phyloP scores from a whole-genome alignment of 108 stramenopile genomes.

The Nannochloropsis oceanica region DNA sequence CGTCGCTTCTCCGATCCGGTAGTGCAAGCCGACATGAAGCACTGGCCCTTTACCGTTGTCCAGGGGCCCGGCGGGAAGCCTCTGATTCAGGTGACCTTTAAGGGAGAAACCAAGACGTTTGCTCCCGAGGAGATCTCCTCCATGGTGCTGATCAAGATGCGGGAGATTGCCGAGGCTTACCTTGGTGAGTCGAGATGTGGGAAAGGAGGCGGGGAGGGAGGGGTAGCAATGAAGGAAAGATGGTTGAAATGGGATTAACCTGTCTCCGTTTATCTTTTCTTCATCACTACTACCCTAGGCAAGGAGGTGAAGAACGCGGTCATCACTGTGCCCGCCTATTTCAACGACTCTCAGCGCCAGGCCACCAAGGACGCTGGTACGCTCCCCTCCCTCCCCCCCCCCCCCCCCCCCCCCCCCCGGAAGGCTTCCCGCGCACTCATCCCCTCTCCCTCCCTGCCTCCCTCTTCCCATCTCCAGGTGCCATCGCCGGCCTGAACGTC shows the following conservation, averaged over 20 bases:
- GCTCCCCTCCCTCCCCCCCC: neutral
- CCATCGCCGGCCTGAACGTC: constrained; percentile 94
- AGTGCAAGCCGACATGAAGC: constrained; percentile 88
- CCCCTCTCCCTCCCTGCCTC: neutral
- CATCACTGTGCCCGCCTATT: constrained; percentile 98
- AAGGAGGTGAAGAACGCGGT: constrained; percentile 96
- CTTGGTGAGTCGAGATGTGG: constrained; percentile 62
- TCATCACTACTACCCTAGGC: neutral
- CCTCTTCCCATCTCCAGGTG: too few relatives aligned
- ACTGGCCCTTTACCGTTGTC: constrained; percentile 87
- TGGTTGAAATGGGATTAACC: too few relatives aligned
- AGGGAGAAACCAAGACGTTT: constrained; percentile 93
- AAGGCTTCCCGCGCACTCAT: too few relatives aligned
- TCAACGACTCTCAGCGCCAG: constrained; percentile 98
- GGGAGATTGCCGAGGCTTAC: constrained; percentile 95
- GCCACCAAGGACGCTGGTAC: constrained; percentile 97
- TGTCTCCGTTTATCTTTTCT: neutral
- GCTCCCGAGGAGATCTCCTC: constrained; percentile 98
- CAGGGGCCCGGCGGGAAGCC: constrained; percentile 80
- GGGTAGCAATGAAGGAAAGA: too few relatives aligned
- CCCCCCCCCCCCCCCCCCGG: neutral
- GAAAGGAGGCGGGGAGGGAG: neutral
- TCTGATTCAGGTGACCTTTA: constrained; percentile 78
- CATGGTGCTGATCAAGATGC: constrained; percentile 98
- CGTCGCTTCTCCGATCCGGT: constrained; percentile 81